Conservation (phyloP, 2,329 filamentous ascomycete genomes). For the Neocatenulostroma microsporum region DNA sequence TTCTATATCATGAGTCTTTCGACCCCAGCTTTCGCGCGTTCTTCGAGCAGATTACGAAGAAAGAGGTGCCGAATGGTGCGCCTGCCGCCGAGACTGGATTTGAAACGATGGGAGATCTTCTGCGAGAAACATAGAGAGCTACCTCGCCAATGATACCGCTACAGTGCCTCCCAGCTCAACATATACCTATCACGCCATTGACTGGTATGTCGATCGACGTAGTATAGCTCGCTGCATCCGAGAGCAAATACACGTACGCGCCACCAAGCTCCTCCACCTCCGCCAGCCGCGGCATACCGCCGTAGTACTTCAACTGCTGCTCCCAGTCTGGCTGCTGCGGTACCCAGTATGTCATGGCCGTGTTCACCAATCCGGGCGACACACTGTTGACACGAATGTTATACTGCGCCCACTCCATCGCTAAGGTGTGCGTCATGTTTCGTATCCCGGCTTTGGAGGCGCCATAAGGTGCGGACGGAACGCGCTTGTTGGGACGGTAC, state of each 20-base stretch:
- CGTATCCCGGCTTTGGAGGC: conserved; percentile 36
- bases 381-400: conserved; percentile 33
- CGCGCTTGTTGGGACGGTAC: conserved; percentile 40
- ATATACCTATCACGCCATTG: conserved; percentile 19
- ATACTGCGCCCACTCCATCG: conserved; percentile 35
- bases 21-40: neutral
- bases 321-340: conserved; percentile 49
- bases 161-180: neutral
- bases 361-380: conserved; percentile 31
- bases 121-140: no score
- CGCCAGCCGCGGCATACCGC: conserved; percentile 49
- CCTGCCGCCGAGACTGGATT: neutral
- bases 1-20: neutral
- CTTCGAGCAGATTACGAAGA: neutral
- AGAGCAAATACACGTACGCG: conserved; percentile 51
- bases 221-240: conserved; percentile 46
- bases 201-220: conserved; percentile 46
- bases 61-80: neutral
- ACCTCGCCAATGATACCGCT: no score
- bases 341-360: conserved; percentile 39
- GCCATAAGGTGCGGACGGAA: conserved; percentile 37
- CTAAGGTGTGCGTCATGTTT: conserved; percentile 33
- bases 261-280: conserved; percentile 48
- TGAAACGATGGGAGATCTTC: no score
- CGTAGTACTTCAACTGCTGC: conserved; percentile 51